Conservation (phyloP, 768 basidiomycete genomes). For the Russula griseocarnosa region DNA sequence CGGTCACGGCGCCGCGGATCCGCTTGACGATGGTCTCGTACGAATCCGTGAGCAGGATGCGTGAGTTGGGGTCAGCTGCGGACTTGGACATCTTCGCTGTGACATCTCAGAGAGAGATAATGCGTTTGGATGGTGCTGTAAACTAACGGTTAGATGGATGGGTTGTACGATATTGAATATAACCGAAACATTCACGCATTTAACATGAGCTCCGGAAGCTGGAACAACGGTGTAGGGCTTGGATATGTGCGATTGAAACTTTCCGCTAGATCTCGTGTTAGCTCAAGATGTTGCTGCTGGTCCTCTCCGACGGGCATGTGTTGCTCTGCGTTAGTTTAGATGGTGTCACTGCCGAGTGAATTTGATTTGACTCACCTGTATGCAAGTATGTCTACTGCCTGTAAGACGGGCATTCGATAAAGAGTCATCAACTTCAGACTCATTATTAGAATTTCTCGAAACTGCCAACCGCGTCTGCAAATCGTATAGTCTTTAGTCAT, state of each 20-base stretch:
- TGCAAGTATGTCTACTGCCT: slow-evolving; percentile 86
- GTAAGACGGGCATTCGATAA: slow-evolving; percentile 80
- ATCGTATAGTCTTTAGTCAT: background rate
- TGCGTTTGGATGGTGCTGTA: slow-evolving; percentile 71
- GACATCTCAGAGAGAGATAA: slow-evolving; percentile 85
- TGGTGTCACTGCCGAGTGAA: background rate
- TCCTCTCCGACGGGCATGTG: slow-evolving; percentile 97
- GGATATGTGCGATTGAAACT: slow-evolving; percentile 72
- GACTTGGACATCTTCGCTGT: slow-evolving; percentile 96
- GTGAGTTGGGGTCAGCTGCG: slow-evolving; percentile 67
- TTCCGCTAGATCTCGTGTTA: slow-evolving; percentile 78
- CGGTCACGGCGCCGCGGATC: slow-evolving; percentile 79
- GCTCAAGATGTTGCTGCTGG: slow-evolving; percentile 90
- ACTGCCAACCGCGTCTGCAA: slow-evolving; percentile 68
- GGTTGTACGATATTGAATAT: too few species aligned
- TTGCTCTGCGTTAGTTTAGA: slow-evolving; percentile 50
- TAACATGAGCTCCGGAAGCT: slow-evolving; percentile 64
- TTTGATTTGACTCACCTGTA: slow-evolving; percentile 57
- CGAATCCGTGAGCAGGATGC: slow-evolving; percentile 82
- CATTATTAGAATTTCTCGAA: slow-evolving; percentile 66
- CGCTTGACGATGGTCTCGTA: slow-evolving; percentile 58
- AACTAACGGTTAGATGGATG: background rate
- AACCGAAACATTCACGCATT: slow-evolving; percentile 48
- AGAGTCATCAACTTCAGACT: slow-evolving; percentile 77
- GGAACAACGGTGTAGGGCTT: slow-evolving; percentile 51